Evolutionary conservation across 331 rosid species (phyloP).

Genomic region (Prunus yedoensis): DNA sequence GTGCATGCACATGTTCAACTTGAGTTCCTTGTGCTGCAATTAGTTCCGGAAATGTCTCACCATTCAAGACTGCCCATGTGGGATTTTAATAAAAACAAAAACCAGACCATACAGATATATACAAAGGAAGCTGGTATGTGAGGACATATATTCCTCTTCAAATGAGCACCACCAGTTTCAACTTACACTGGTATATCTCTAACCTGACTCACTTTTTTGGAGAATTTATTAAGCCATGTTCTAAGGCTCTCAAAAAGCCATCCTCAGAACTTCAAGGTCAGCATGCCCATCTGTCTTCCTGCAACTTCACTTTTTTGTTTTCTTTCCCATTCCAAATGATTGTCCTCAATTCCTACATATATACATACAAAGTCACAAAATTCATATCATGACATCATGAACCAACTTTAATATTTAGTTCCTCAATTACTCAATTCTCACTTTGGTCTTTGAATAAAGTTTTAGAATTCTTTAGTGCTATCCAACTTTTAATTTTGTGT

Average conservation of each 20-base stretch:
- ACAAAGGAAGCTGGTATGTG: constrained; percentile 7
- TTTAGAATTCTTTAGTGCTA: no score
- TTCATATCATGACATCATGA: neutral
- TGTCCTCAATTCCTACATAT: neutral
- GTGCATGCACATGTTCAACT: constrained; percentile 16
- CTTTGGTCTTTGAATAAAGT: no score
- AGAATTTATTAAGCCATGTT: constrained; percentile 29
- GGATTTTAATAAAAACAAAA: constrained; percentile 18
- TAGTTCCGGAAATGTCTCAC: constrained; percentile 31
- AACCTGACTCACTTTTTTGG: constrained; percentile 16
- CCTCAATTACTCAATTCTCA: no score
- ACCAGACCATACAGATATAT: constrained; percentile 10
- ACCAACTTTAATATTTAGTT: neutral
- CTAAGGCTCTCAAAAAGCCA: constrained; percentile 37
- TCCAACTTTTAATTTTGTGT: no score
- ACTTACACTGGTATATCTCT: constrained; percentile 8
- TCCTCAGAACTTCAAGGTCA: constrained; percentile 20
- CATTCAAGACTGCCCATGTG: constrained; percentile 44
- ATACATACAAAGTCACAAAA: neutral
- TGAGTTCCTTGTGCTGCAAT: constrained; percentile 17
- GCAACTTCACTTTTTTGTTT: constrained; percentile 7
- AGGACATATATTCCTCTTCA: constrained; percentile 23
- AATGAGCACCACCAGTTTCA: constrained; percentile 31
- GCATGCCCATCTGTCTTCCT: constrained; percentile 24
- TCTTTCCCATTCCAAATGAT: constrained; percentile 3